phyloP scores from a whole-genome alignment of 2,329 filamentous ascomycete genomes.

The Thelonectria blattea region DNA sequence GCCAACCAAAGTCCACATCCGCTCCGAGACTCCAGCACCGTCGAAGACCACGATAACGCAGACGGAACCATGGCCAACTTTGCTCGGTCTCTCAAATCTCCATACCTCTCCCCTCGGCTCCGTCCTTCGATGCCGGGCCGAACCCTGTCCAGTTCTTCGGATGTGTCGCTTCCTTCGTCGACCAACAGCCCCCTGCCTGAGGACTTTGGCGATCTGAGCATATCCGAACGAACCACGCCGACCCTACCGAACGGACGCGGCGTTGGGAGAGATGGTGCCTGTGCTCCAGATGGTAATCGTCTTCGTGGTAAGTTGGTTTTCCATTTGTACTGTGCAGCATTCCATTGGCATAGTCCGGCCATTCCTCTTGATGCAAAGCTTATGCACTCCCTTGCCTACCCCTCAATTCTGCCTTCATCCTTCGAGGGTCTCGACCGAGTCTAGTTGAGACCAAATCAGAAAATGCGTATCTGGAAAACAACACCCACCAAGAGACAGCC shows the following conservation, averaged over 20 bases:
- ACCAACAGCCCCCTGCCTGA: constrained; percentile 39
- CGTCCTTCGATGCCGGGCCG: constrained; percentile 53
- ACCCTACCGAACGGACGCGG: constrained; percentile 22
- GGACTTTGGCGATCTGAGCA: constrained; percentile 39
- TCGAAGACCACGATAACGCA: constrained; percentile 13
- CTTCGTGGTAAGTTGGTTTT: constrained; percentile 24
- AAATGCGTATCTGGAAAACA: background rate
- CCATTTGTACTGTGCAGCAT: background rate
- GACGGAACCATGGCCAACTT: constrained; percentile 52
- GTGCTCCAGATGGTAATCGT: constrained; percentile 24
- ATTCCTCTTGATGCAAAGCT: constrained; percentile 2
- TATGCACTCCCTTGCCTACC: background rate
- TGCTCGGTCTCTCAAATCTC: constrained; percentile 56
- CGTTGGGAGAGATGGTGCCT: constrained; percentile 24
- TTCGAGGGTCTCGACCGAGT: constrained; percentile 6
- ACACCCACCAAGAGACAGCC: background rate
- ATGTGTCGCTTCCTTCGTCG: constrained; percentile 45
- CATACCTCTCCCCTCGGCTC: constrained; percentile 51
- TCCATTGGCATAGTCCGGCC: constrained; percentile 12
- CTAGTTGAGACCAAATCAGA: constrained; percentile 2
- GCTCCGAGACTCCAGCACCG: constrained; percentile 4
- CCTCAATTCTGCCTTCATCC: constrained; percentile 7
- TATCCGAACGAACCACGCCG: constrained; percentile 41
- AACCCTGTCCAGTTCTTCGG: constrained; percentile 55
- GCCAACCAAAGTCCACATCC: constrained; percentile 5